A percentile compares a stretch with the other conserved stretches of the same genome.
Evolutionary conservation across 2,329 filamentous ascomycete species (phyloP).

Genomic region (Ophiobolus disseminans): DNA sequence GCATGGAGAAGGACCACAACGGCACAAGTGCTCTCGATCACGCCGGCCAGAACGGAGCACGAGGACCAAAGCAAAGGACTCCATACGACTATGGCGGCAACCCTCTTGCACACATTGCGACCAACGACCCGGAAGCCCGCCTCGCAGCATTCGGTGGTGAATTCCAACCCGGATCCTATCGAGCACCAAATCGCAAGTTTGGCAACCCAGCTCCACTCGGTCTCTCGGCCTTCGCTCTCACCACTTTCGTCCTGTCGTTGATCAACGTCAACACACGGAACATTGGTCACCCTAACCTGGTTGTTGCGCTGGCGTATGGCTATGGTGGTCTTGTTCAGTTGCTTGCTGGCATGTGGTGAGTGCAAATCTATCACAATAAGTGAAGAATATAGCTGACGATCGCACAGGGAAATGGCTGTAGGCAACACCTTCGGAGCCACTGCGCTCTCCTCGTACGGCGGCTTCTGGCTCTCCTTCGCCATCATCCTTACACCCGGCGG

Average conservation of each 20-base stretch:
- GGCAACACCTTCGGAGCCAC: conserved; percentile 71
- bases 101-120: conserved; percentile 59
- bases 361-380: conserved; percentile 13
- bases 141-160: conserved; percentile 60
- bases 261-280: conserved; percentile 57
- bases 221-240: conserved; percentile 69
- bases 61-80: conserved; percentile 50
- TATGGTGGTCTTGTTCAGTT: conserved; percentile 61
- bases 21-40: conserved; percentile 50
- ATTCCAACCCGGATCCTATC: conserved; percentile 60
- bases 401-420: conserved; percentile 59
- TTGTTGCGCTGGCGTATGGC: conserved; percentile 57
- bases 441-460: conserved; percentile 66
- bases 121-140: conserved; percentile 55
- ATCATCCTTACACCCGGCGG: conserved; percentile 65
- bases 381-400: not conserved
- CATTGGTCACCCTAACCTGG: conserved; percentile 54
- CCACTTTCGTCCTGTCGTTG: conserved; percentile 66
- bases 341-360: conserved; percentile 63
- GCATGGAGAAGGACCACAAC: conserved; percentile 36
- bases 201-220: conserved; percentile 68
- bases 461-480: conserved; percentile 67
- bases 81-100: conserved; percentile 61
- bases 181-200: conserved; percentile 54
- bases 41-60: conserved; percentile 41